Conservation (phyloP, 495 filamentous ascomycete genomes). For the Penicillium bovifimosum region DNA sequence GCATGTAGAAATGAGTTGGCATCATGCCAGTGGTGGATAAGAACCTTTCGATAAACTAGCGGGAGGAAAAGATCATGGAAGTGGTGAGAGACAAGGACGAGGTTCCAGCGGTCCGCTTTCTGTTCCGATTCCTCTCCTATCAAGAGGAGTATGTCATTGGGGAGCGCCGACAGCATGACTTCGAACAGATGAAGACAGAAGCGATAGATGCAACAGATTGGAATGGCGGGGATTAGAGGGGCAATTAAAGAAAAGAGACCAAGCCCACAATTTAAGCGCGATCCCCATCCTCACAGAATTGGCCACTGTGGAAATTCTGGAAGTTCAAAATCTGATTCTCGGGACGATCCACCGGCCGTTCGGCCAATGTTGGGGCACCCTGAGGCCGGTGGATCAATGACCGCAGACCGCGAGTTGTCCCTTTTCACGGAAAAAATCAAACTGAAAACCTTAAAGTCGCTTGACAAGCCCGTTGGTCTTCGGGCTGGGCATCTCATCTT, state of each 20-base stretch:
- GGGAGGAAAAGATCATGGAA: constrained; percentile 31
- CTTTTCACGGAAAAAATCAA: background rate
- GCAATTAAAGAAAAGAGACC: background rate
- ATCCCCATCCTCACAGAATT: background rate
- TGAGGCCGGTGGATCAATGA: background rate
- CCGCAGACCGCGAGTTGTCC: background rate
- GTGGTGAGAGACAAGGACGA: constrained; percentile 26
- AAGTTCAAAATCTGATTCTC: constrained; percentile 1
- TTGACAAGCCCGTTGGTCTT: background rate
- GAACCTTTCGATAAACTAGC: constrained; percentile 20
- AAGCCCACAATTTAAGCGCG: background rate
- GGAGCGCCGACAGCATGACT: constrained; percentile 6
- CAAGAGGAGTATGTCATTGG: constrained; percentile 31
- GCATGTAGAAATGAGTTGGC: constrained; percentile 22
- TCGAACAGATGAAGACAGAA: background rate
- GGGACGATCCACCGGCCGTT: background rate
- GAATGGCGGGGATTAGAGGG: background rate
- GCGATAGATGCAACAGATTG: background rate
- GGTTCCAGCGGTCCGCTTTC: constrained; percentile 27
- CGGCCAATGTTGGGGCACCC: background rate
- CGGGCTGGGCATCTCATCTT: background rate
- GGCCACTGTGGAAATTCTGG: background rate
- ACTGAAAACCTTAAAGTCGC: background rate
- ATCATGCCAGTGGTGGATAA: constrained; percentile 16
- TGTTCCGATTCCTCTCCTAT: constrained; percentile 28